Percentiles rank a stretch among this genome's conserved stretches.
Evolutionary conservation across 1,284 basidiomycete genomes (phyloP).

Genomic region (Hortiboletus rubellus): DNA sequence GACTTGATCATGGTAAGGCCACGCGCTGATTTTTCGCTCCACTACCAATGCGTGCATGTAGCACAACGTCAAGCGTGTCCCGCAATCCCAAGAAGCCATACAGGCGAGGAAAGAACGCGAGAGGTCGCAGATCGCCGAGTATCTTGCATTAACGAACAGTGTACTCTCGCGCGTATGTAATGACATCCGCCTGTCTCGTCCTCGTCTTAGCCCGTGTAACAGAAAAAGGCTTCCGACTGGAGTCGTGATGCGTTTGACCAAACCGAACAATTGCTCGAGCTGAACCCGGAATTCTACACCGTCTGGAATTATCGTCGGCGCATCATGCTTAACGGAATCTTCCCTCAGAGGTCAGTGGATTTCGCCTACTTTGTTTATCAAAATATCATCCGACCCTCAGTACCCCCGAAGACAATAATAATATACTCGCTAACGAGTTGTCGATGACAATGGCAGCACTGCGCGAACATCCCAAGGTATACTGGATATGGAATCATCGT

Average conservation of each 20-base stretch:
- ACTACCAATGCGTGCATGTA: constrained; percentile 27
- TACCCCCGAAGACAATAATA: constrained; percentile 60
- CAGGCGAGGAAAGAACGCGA: constrained; percentile 72
- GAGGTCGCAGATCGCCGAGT: constrained; percentile 71
- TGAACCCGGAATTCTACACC: constrained; percentile 91
- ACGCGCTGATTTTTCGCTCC: neutral
- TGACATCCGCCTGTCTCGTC: neutral
- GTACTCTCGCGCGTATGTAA: constrained; percentile 64
- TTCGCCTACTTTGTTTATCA: neutral
- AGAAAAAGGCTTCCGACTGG: constrained; percentile 73
- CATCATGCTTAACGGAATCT: constrained; percentile 74
- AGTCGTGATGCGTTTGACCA: constrained; percentile 67
- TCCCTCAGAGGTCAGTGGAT: constrained; percentile 56
- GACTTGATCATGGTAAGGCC: constrained; percentile 27
- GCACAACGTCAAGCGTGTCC: constrained; percentile 80
- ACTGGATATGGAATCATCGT: constrained; percentile 97
- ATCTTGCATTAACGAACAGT: constrained; percentile 64
- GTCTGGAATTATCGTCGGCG: constrained; percentile 89
- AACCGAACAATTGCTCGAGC: constrained; percentile 74
- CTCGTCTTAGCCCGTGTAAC: constrained; percentile 6
- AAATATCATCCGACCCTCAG: constrained; percentile 40
- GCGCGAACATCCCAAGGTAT: constrained; percentile 87
- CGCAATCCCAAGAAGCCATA: constrained; percentile 60
- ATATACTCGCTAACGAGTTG: constrained; percentile 72
- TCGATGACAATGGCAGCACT: constrained; percentile 77